phyloP scores from a whole-genome alignment of 768 basidiomycete genomes.

The Rhizopogon salebrosus region DNA sequence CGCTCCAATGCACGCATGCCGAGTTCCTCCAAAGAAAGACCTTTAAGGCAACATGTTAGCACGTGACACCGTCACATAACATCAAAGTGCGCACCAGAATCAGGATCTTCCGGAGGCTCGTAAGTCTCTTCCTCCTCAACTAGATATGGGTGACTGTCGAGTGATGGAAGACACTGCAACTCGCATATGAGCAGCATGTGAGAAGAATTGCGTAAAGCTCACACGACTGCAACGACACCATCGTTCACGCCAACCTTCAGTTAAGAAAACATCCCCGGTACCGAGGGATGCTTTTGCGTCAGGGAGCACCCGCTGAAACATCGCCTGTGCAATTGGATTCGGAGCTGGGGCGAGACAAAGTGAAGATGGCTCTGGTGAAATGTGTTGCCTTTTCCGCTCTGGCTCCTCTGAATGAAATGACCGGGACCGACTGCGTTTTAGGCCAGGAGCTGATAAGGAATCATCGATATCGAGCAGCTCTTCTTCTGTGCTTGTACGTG shows the following conservation, averaged over 20 bases:
- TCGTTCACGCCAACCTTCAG: slow-evolving; percentile 65
- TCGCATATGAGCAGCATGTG: slow-evolving; percentile 3
- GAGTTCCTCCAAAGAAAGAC: slow-evolving; percentile 75
- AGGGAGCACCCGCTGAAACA: slow-evolving; percentile 27
- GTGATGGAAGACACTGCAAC: slow-evolving; percentile 51
- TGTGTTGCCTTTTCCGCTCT: slow-evolving; percentile 39
- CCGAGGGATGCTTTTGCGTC: slow-evolving; percentile 33
- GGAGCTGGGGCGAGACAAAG: slow-evolving; percentile 54
- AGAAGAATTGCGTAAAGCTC: slow-evolving; percentile 14
- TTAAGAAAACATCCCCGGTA: slow-evolving; percentile 71
- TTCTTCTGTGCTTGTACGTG: slow-evolving; percentile 9
- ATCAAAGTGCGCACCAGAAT: slow-evolving; percentile 50
- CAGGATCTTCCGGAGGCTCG: slow-evolving; percentile 82
- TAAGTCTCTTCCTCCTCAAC: slow-evolving; percentile 79
- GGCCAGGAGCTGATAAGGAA: slow-evolving; percentile 22
- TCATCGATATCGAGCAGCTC: slow-evolving; percentile 22
- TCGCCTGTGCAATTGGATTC: slow-evolving; percentile 39
- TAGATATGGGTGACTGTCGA: slow-evolving; percentile 54
- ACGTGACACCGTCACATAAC: background rate
- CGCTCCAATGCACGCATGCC: slow-evolving; percentile 73
- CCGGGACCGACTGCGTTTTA: slow-evolving; percentile 42
- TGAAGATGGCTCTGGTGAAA: slow-evolving; percentile 30
- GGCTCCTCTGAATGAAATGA: slow-evolving; percentile 26
- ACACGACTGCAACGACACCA: slow-evolving; percentile 76
- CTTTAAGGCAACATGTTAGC: slow-evolving; percentile 28